Conservation (phyloP, 768 basidiomycete species). For the Phylloporus sp. region DNA sequence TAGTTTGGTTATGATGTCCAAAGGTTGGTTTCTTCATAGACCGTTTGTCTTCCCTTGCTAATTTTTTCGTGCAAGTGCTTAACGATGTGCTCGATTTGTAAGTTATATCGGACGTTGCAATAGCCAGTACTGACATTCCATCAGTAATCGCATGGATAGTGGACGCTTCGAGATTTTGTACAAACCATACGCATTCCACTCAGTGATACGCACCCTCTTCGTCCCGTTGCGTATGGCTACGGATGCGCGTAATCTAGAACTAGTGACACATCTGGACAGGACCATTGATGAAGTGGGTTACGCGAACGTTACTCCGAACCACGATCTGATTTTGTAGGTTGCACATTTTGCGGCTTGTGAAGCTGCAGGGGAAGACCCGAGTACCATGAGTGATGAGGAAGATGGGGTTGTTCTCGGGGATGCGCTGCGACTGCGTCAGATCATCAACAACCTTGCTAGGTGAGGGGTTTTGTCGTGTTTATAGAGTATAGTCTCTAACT, state of each 20-base stretch:
- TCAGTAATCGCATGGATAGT: conserved; percentile 81
- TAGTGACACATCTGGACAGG: conserved; percentile 66
- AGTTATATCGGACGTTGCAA: conserved; percentile 21
- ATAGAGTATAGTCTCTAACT: neutral
- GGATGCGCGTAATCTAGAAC: conserved; percentile 59
- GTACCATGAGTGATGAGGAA: conserved; percentile 27
- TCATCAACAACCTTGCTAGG: conserved; percentile 84
- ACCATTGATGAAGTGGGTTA: conserved; percentile 54
- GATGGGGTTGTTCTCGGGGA: conserved; percentile 79
- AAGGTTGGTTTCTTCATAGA: conserved; percentile 43
- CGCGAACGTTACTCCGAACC: neutral
- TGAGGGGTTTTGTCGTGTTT: conserved; percentile 4
- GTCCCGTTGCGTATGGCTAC: conserved; percentile 66
- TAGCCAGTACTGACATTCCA: conserved; percentile 2
- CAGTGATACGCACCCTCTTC: conserved; percentile 71
- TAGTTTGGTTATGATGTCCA: conserved; percentile 84
- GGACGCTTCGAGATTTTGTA: conserved; percentile 71
- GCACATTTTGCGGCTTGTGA: conserved; percentile 58
- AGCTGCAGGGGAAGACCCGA: conserved; percentile 48
- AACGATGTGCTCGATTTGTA: conserved; percentile 82
- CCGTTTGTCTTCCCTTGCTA: neutral
- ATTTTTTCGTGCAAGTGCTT: conserved; percentile 43
- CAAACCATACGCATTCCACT: conserved; percentile 73
- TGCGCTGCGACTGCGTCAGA: conserved; percentile 76
- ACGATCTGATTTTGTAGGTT: conserved; percentile 35